Conservation (phyloP, 768 basidiomycete species). For the Boletus sp. region DNA sequence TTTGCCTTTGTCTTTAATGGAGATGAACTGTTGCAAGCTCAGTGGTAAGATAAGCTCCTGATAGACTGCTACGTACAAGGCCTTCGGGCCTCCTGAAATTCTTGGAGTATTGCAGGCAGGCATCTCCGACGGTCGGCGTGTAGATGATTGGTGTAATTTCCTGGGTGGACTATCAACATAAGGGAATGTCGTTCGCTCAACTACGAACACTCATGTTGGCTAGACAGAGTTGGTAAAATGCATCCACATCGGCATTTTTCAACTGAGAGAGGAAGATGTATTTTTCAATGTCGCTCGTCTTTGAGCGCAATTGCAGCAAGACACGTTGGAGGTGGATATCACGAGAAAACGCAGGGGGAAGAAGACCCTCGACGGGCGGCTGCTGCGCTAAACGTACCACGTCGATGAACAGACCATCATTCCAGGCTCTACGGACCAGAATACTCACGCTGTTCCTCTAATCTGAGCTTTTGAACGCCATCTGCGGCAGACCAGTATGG, state of each 20-base stretch:
- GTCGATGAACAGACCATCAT: slow-evolving; percentile 3
- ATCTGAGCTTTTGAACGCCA: slow-evolving; percentile 68
- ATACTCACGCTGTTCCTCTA: slow-evolving; percentile 51
- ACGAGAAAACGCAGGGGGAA: slow-evolving; percentile 57
- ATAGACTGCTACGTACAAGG: slow-evolving; percentile 42
- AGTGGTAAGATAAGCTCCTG: background rate
- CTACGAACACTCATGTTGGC: slow-evolving; percentile 50
- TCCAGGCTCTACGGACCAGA: background rate
- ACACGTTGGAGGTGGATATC: slow-evolving; percentile 56
- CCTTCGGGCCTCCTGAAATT: slow-evolving; percentile 77
- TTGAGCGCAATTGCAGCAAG: slow-evolving; percentile 70
- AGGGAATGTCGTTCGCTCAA: background rate
- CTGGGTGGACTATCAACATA: slow-evolving; percentile 21
- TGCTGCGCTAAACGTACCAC: slow-evolving; percentile 35
- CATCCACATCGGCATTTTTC: slow-evolving; percentile 65
- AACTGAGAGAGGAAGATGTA: slow-evolving; percentile 81
- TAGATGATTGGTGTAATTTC: slow-evolving; percentile 80
- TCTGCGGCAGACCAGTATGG: slow-evolving; percentile 61
- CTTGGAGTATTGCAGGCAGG: slow-evolving; percentile 79
- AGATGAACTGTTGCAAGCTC: slow-evolving; percentile 56
- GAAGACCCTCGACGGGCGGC: slow-evolving; percentile 50
- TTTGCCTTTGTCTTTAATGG: slow-evolving; percentile 80
- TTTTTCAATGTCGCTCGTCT: slow-evolving; percentile 74
- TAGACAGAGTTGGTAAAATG: slow-evolving; percentile 79
- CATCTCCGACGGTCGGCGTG: slow-evolving; percentile 91